These are phyloP conservation scores for Volvox reticuliferus DNA, from an alignment of 139 green algal species.

Conservation along the genomic window DNA sequence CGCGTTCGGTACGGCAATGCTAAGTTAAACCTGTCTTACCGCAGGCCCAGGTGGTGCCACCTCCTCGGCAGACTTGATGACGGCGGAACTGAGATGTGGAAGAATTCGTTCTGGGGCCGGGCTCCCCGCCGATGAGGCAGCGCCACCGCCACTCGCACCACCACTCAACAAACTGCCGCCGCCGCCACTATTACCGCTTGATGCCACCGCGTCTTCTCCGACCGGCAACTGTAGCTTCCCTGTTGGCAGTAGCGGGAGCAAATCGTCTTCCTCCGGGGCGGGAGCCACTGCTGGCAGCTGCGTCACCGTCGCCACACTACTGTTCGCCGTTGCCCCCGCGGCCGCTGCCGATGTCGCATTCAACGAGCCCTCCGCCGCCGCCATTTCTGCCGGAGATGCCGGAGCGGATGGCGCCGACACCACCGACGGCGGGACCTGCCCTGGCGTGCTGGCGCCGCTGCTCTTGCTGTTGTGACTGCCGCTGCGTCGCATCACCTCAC, in stretches of 20 bases:
- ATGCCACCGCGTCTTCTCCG: neutral
- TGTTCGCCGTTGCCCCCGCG: neutral
- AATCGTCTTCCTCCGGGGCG: neutral
- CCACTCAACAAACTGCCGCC: neutral
- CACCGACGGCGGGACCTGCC: neutral
- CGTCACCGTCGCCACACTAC: neutral
- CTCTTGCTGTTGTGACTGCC: slow-evolving; percentile 13
- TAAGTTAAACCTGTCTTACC: neutral
- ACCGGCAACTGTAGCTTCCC: slow-evolving; percentile 12
- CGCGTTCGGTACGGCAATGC: neutral
- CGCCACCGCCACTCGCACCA: too few relatives aligned
- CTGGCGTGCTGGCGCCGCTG: neutral
- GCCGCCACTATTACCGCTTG: neutral
- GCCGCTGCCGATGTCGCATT: neutral
- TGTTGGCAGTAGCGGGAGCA: slow-evolving; percentile 18
- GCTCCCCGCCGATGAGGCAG: too few relatives aligned
- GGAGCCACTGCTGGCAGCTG: too few relatives aligned
- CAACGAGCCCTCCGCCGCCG: neutral
- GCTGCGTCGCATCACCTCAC: slow-evolving; percentile 31
- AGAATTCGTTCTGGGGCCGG: neutral
- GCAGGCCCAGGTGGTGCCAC: neutral
- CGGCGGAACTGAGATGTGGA: slow-evolving; percentile 10
- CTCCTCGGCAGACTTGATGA: slow-evolving; percentile 1
- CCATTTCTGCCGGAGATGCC: neutral
- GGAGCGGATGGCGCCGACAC: neutral